Evolutionary conservation across 192 early-diverging fungal genomes (phyloP), one percentile per base, ranked within the genome.

Genomic region (Blastocladiella britannica): DNA sequence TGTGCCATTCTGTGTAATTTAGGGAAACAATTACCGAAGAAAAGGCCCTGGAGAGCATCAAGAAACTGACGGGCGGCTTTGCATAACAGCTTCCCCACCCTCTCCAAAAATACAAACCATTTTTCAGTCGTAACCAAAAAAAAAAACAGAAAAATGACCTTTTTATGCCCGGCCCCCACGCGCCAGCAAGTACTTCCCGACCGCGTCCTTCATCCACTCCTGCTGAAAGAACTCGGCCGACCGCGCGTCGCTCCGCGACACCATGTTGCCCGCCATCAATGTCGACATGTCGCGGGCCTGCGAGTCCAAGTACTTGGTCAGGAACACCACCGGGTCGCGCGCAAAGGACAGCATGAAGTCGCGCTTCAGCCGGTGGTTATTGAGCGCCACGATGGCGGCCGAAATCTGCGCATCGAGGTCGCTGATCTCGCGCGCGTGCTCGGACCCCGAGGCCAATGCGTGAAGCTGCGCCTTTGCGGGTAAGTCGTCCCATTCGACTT

Each of bases 281-380:
- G 87, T 84, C 70, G 94, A 89, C 57, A 95, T 67, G 70, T 97
- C 94, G 53, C 87, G 74, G 60, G 82, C 85, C 74, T 97, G 94
- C 64, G 82, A 84, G 12, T 83, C 86, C 27, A 93, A 76, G 91
- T 91, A 97, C 53, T 85, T 78, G 59, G 91, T 87, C 55, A 91
- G 77, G 66, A 94, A 95, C 51, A 81, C 84, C 29, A 84, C 81
- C 0, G 94, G 91, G 52, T 89, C 82, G 26, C 81, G 70, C 4
- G 87, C 72, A 68, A 95, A 97, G 53, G 79, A 69, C 29, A 85
- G 71, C 77, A 97, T 73, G 63, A 95, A 97, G 60, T 93, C 90
- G 18, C 94, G 86, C 63, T 93, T 92, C 27, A 83, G 76, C 53
- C 89, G 87, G 30, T 78, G 82, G 52, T 88, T 85, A 60, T 91